Evolutionary conservation across 768 basidiomycete genomes (phyloP), one percentile per base, ranked within the genome.

Genomic region (Boletus rubropictus): DNA sequence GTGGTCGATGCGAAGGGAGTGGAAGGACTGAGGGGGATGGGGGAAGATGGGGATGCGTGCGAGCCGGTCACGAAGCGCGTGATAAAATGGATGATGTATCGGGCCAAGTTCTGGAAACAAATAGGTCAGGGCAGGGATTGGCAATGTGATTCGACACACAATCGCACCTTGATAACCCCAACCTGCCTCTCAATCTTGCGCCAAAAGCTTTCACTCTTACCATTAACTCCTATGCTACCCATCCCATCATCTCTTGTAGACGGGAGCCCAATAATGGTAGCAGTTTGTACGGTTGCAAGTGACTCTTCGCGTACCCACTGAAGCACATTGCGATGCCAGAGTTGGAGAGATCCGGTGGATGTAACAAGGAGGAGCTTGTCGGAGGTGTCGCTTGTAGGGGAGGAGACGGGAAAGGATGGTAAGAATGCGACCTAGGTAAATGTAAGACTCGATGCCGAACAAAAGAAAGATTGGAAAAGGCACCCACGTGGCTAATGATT

Each of bases 231-330:
- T n/a, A 29, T 36, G 4, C 55, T 44, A 7, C 53, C 51, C 18
- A 25, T 17, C 24, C 61, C 51, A 15, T 51, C 64, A 15, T 69
- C 65, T 34, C 47, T 52, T 7, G 56, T 57, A 62, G 89, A 86
- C 0, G 89, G 89, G 14, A 95, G 74, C 54, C 91, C 88, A 18
- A 92, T 77, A 47, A 92, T 81, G 42, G 82, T 78, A 1, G 83
- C 81, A 0, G 76, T 74, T 20, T 73, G 66, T 40, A 89, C 74
- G 2, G 78, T 72, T 0, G 88, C 71, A 9, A 95, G 72, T 2
- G 79, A 75, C 60, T 97, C 93, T 59, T 95, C 92, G 39, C 92
- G 75, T 0, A 76, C 78, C 90, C 91, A 95, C 24, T 76, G 71
- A 24, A 80, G 67, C 29, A 71, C 59, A 24, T 79, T 71, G 20